Evolutionary conservation across 2,329 filamentous ascomycete species (phyloP).

Genomic region (Talaromyces sp.): DNA sequence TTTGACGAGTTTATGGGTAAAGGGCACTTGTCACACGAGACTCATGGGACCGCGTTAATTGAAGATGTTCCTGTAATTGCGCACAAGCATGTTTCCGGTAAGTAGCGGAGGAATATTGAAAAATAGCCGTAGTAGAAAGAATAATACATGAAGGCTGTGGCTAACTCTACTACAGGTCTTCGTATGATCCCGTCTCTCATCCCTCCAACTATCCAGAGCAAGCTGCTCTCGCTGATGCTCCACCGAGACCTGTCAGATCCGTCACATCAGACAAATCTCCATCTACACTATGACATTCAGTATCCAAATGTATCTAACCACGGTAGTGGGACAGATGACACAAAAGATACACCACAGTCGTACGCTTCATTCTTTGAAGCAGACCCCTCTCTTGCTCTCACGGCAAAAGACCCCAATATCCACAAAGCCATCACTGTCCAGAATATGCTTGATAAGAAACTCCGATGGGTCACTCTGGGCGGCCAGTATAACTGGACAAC

Average conservation of each 20-base stretch:
- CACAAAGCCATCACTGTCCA: slow-evolving; percentile 69
- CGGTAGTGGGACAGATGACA: not conserved
- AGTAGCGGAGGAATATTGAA: slow-evolving; percentile 14
- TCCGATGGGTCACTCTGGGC: slow-evolving; percentile 92
- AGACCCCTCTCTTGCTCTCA: slow-evolving; percentile 26
- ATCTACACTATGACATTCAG: slow-evolving; percentile 70
- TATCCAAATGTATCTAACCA: slow-evolving; percentile 45
- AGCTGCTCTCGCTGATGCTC: slow-evolving; percentile 68
- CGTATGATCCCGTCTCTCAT: slow-evolving; percentile 72
- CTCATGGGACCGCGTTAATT: slow-evolving; percentile 13
- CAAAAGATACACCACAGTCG: not conserved
- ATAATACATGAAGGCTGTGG: not conserved
- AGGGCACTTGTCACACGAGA: slow-evolving; percentile 7
- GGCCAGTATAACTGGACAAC: slow-evolving; percentile 96
- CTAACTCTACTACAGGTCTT: slow-evolving; percentile 56
- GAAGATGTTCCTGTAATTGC: slow-evolving; percentile 32
- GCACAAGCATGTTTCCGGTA: slow-evolving; percentile 33
- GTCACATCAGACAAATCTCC: slow-evolving; percentile 81
- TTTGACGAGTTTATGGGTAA: slow-evolving; percentile 28
- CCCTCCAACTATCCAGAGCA: slow-evolving; percentile 62
- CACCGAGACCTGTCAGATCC: slow-evolving; percentile 72
- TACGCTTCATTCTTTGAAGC: slow-evolving; percentile 53
- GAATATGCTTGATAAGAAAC: slow-evolving; percentile 69
- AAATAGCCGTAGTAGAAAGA: not conserved
- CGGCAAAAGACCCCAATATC: slow-evolving; percentile 65